phyloP scores from a whole-genome alignment of 140 eudicot genomes.

The Flaveria floridana region DNA sequence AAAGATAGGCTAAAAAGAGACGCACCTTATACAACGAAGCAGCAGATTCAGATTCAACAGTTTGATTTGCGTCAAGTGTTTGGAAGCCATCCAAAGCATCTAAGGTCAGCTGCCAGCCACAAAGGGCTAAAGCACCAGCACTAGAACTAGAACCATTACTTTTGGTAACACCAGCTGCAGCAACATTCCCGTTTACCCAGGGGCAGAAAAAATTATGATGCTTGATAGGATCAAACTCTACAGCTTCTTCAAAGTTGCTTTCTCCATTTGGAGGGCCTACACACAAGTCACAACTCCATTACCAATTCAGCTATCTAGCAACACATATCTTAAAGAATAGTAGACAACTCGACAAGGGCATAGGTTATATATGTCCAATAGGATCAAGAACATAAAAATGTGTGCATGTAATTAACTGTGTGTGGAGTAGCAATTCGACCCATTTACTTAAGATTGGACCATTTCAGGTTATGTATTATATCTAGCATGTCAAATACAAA shows the following conservation, averaged over 20 bases:
- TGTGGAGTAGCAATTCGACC: background rate
- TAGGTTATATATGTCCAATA: constrained; percentile 48
- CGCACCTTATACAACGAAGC: constrained; percentile 84
- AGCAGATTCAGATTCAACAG: constrained; percentile 90
- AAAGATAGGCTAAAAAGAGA: background rate
- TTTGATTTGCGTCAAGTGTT: constrained; percentile 61
- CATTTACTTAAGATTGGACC: background rate
- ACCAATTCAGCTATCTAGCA: constrained; percentile 2
- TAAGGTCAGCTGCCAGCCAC: constrained; percentile 96
- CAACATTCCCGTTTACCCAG: constrained; percentile 98
- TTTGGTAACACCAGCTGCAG: constrained; percentile 83
- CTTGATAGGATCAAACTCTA: constrained; percentile 90
- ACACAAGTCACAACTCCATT: constrained; percentile 1
- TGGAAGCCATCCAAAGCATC: constrained; percentile 89
- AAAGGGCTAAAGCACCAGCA: constrained; percentile 69
- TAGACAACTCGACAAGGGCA: constrained; percentile 62
- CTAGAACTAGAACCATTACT: constrained; percentile 55
- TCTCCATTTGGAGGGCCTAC: constrained; percentile 83
- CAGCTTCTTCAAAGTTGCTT: constrained; percentile 77
- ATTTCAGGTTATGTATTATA: background rate
- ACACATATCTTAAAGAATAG: constrained; percentile 18
- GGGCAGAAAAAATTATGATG: constrained; percentile 91
- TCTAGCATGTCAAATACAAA: background rate
- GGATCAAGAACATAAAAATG: background rate
- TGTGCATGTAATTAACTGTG: background rate